phyloP scores from a whole-genome alignment of 106 monocot genomes.

The Cymbidium sinense region DNA sequence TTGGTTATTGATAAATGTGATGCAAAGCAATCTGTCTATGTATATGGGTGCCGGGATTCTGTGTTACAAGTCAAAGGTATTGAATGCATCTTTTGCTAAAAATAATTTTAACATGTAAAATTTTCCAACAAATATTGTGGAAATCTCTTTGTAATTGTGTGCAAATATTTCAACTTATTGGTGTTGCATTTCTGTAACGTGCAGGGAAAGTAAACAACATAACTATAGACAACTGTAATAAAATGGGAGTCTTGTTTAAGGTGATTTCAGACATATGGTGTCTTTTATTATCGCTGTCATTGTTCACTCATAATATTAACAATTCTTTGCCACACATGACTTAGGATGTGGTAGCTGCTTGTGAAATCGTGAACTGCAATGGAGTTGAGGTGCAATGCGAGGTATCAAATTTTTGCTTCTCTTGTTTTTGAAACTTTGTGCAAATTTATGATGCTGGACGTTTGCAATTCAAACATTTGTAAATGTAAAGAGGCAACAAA shows the following conservation, averaged over 20 bases:
- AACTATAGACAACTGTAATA: conserved; percentile 80
- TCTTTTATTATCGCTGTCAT: neutral
- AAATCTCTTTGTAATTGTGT: neutral
- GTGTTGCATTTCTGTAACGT: conserved; percentile 10
- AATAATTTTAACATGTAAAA: neutral
- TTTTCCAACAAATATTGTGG: neutral
- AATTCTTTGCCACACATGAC: neutral
- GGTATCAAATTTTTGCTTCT: conserved; percentile 31
- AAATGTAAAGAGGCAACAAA: neutral
- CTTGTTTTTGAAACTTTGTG: neutral
- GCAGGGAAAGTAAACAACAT: conserved; percentile 95
- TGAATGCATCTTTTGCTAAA: neutral
- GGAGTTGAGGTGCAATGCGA: conserved; percentile 80
- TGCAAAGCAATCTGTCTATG: conserved; percentile 76
- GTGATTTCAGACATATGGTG: conserved; percentile 17
- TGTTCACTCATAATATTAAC: neutral
- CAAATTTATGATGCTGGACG: neutral
- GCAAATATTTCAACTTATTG: conserved; percentile 5
- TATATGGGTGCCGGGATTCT: conserved; percentile 83
- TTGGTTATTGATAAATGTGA: conserved; percentile 84
- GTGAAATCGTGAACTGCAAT: conserved; percentile 88
- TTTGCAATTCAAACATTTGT: neutral
- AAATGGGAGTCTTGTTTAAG: conserved; percentile 68
- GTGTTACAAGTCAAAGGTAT: conserved; percentile 82
- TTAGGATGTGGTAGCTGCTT: conserved; percentile 89